These are phyloP conservation scores for Paracoccidioides brasiliensis DNA, from an alignment of 2,329 filamentous ascomycete genomes.

Conservation along the genomic window DNA sequence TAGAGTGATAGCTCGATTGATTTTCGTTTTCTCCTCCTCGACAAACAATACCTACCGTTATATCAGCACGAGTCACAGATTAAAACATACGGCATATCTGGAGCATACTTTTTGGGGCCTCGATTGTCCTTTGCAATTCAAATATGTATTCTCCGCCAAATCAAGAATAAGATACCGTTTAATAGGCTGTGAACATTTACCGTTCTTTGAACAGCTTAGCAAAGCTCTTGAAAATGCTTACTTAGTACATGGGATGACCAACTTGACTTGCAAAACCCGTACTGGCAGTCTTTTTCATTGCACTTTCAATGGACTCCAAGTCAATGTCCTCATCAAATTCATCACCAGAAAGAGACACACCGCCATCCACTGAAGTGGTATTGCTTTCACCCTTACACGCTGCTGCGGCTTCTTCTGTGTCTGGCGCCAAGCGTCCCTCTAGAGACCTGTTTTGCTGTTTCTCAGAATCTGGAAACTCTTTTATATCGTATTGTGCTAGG, in stretches of 20 bases:
- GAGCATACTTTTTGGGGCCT: constrained; percentile 57
- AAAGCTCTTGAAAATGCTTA: constrained; percentile 18
- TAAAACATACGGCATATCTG: constrained; percentile 13
- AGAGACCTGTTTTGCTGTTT: not conserved
- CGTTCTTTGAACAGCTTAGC: constrained; percentile 54
- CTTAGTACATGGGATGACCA: constrained; percentile 28
- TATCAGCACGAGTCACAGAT: constrained; percentile 6
- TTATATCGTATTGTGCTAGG: constrained; percentile 41
- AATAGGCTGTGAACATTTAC: constrained; percentile 55
- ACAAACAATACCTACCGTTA: constrained; percentile 58
- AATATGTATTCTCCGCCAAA: constrained; percentile 56
- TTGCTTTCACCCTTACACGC: constrained; percentile 19
- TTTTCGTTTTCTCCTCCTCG: constrained; percentile 59
- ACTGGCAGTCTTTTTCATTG: constrained; percentile 47
- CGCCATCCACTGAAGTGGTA: constrained; percentile 26
- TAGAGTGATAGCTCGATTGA: constrained; percentile 56
- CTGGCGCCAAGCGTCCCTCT: not conserved
- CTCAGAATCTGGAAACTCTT: not conserved
- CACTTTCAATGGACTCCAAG: constrained; percentile 47
- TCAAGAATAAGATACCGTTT: constrained; percentile 76
- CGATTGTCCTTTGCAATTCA: constrained; percentile 46
- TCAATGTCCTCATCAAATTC: constrained; percentile 64
- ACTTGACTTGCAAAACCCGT: constrained; percentile 57
- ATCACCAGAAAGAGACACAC: constrained; percentile 48
- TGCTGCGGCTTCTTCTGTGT: not conserved